Evolutionary conservation across 1,284 basidiomycete species (phyloP).

Genomic region (Erythrobasidium hasegawianum): DNA sequence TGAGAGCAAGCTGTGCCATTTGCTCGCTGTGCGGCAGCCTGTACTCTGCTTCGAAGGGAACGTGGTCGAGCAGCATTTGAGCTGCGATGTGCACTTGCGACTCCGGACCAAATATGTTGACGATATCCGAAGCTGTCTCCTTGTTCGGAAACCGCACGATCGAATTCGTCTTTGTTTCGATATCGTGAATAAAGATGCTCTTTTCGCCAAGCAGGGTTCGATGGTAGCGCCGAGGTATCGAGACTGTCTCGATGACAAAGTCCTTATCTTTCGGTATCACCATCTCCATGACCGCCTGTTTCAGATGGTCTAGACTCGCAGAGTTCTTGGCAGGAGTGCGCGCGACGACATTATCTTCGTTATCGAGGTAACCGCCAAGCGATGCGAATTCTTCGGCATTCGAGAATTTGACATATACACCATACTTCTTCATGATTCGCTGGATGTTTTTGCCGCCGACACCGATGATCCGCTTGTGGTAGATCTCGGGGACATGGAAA

Average conservation of each 20-base stretch:
- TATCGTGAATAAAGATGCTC: slow-evolving; percentile 93
- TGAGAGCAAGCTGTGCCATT: slow-evolving; percentile 65
- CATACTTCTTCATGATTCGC: slow-evolving; percentile 99
- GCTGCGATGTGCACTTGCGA: slow-evolving; percentile 94
- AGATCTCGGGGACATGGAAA: slow-evolving; percentile 96
- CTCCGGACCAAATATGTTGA: slow-evolving; percentile 93
- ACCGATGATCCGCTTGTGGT: slow-evolving; percentile 99
- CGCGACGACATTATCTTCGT: slow-evolving; percentile 97
- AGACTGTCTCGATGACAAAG: slow-evolving; percentile 86
- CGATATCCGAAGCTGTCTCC: slow-evolving; percentile 83
- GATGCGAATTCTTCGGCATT: slow-evolving; percentile 97
- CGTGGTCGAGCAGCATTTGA: slow-evolving; percentile 82
- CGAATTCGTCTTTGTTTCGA: slow-evolving; percentile 93
- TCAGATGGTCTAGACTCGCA: slow-evolving; percentile 89
- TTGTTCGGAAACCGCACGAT: slow-evolving; percentile 92
- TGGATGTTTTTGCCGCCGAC: slow-evolving; percentile 98
- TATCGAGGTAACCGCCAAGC: slow-evolving; percentile 91
- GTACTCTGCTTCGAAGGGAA: slow-evolving; percentile 96
- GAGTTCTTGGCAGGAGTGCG: slow-evolving; percentile 97
- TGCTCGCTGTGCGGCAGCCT: slow-evolving; percentile 68
- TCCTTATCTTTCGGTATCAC: slow-evolving; percentile 98
- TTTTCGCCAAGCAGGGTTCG: slow-evolving; percentile 92
- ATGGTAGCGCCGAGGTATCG: slow-evolving; percentile 90
- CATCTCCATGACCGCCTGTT: slow-evolving; percentile 94
- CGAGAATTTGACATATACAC: slow-evolving; percentile 98